These are phyloP conservation scores for Narthecium ossifragum DNA, from an alignment of 106 monocot species.

Conservation along the genomic window DNA sequence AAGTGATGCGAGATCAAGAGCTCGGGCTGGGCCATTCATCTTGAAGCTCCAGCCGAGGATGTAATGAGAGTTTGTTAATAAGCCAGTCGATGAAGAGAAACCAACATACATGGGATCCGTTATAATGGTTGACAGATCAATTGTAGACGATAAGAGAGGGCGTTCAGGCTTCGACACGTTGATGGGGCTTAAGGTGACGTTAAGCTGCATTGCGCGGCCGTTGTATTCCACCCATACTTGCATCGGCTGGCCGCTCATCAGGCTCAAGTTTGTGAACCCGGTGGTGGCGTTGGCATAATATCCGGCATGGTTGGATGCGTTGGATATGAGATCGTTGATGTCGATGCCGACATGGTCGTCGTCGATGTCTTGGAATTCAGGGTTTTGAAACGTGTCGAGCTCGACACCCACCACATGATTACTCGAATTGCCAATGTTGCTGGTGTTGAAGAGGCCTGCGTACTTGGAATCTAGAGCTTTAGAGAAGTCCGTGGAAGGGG, in stretches of 20 bases:
- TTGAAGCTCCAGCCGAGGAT: constrained; percentile 31
- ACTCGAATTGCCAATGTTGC: constrained; percentile 5
- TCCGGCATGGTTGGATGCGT: constrained; percentile 2
- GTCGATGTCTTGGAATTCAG: constrained; percentile 8
- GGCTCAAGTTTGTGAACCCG: constrained; percentile 4
- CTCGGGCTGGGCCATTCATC: constrained; percentile 6
- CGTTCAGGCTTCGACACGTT: constrained; percentile 4
- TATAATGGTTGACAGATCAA: constrained; percentile 22
- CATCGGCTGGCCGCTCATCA: constrained; percentile 23
- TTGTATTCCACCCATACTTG: constrained; percentile 30
- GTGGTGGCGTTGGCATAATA: not conserved
- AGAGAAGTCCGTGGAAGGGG: constrained; percentile 8
- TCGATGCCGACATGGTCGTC: constrained; percentile 11
- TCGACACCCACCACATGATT: constrained; percentile 6
- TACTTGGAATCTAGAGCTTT: not conserved
- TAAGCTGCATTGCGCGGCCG: constrained; percentile 1
- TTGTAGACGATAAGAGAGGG: constrained; percentile 13
- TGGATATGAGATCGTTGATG: not conserved
- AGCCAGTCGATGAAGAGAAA: constrained; percentile 18
- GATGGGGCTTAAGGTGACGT: constrained; percentile 14
- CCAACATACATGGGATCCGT: constrained; percentile 24
- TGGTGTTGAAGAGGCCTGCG: constrained; percentile 11
- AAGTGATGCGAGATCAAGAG: not conserved
- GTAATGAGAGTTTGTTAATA: constrained; percentile 6
- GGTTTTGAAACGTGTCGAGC: constrained; percentile 12